Base-by-base conservation (phyloP, 2,329 filamentous ascomycete genomes). In the Epichloe typhina region DNA sequence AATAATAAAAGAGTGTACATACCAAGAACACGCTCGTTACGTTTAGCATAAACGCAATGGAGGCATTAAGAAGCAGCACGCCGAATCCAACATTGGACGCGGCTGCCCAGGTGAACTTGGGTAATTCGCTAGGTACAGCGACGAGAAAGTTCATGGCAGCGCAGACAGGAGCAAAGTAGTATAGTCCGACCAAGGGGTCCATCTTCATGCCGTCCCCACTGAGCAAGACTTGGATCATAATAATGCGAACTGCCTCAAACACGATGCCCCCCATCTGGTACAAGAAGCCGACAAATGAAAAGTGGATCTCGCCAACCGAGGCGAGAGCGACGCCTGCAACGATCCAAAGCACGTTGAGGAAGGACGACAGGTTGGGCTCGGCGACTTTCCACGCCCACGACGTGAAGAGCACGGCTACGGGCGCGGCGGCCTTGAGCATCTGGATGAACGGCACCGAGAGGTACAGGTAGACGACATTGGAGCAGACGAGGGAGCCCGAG, bases 91-190 rank as follows among this genome's bases (percentile, higher is more conserved):
- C 66, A 31, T 75, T 73, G 61, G 79, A 73, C 56, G 89, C 70
- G 58, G 90, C 82, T 42, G 70, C 76, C 69, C 82, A 74, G 45
- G 79, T 74, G 68, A 94, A 80, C 38, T 64, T 72, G 37, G 79
- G 79, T 2, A 84, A 65, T 68, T 94, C 87, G n/a, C 80, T 72
- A 57, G 85, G 72, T 52, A 87, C 64, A 54, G 84, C 80, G 36
- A 88, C 80, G 38, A 84, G 58, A 51, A 84, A 72, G 69, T 94
- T 94, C 82, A 89, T 88, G 59, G 83, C 68, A 46, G 86, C 85
- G 68, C 88, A 94, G 46, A 88, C 82, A 5, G 88, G 88, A 0
- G 88, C 88, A 63, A 88, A 94, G 73, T 94, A 94, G 75, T 94
- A 94, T 21, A 94, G 77, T 35, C 86, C 88, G 54, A 93, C 87